These are phyloP conservation scores for Solanum hybrid DNA, from an alignment of 305 asterid genomes.

Conservation along the genomic window DNA sequence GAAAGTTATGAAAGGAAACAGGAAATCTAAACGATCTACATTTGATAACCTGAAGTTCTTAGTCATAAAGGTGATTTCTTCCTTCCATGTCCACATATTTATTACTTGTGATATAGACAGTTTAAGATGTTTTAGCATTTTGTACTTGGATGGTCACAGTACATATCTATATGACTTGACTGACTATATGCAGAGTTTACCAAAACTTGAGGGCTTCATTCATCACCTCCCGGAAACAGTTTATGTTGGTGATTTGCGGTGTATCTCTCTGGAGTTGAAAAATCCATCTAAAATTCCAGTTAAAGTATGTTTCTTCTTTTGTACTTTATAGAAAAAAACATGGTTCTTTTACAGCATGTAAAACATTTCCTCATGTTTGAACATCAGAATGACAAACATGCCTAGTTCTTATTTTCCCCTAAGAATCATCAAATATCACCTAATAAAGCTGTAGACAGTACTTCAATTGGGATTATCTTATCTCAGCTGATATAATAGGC, in stretches of 20 bases:
- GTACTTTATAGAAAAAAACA: constrained; percentile 34
- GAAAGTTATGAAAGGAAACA: constrained; percentile 48
- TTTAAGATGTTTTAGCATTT: background rate
- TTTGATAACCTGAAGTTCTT: constrained; percentile 62
- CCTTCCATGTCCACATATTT: background rate
- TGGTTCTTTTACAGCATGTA: background rate
- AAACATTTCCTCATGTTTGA: background rate
- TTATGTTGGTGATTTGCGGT: constrained; percentile 74
- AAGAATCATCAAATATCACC: background rate
- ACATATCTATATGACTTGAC: constrained; percentile 12
- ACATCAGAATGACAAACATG: background rate
- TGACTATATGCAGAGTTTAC: constrained; percentile 56
- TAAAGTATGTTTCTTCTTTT: constrained; percentile 45
- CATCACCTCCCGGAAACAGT: constrained; percentile 58
- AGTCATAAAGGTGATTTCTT: constrained; percentile 62
- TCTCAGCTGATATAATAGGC: background rate
- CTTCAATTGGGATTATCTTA: background rate
- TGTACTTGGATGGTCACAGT: background rate
- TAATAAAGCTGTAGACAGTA: background rate
- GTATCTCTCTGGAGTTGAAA: constrained; percentile 70
- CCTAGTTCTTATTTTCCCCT: background rate
- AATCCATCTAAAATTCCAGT: constrained; percentile 74
- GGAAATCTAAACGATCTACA: constrained; percentile 39
- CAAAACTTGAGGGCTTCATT: constrained; percentile 80
- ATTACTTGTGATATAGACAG: background rate